Evolutionary conservation across 192 early-diverging fungal genomes (phyloP).

Genomic region (Paraglomus occultum): DNA sequence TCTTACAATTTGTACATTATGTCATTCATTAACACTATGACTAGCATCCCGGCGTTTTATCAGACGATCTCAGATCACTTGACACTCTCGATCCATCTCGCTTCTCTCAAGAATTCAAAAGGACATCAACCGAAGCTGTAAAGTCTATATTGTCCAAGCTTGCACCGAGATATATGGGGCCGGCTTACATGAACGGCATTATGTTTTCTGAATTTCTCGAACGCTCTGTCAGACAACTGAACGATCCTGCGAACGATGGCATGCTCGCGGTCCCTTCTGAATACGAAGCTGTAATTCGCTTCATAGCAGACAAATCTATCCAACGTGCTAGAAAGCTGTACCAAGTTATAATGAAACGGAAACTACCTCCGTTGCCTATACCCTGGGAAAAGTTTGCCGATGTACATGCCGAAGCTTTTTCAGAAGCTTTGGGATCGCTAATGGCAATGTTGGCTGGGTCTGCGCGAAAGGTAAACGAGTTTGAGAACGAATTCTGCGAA

Average conservation of each 20-base stretch:
- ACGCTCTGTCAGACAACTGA: conserved; percentile 2
- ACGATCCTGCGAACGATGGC: background rate
- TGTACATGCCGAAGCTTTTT: conserved; percentile 13
- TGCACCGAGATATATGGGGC: conserved; percentile 22
- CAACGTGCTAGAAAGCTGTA: background rate
- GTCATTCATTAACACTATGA: background rate
- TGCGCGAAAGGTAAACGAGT: background rate
- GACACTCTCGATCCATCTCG: background rate
- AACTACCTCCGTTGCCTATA: background rate
- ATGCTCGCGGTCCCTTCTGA: conserved; percentile 11
- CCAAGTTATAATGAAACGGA: background rate
- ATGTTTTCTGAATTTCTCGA: conserved; percentile 15
- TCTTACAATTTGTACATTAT: background rate
- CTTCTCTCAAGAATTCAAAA: conserved; percentile 1
- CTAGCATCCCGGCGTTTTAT: conserved; percentile 1
- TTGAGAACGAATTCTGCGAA: background rate
- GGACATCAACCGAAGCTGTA: background rate
- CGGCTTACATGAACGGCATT: conserved; percentile 4
- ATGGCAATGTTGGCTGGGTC: too few relatives aligned
- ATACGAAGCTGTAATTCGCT: conserved; percentile 11
- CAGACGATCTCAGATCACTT: too few relatives aligned
- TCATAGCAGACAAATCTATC: conserved; percentile 5
- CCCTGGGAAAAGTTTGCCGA: conserved; percentile 12
- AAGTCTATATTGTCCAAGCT: background rate
- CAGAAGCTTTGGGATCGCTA: background rate